Evolutionary conservation across 768 basidiomycete species (phyloP).

Genomic region (Pulveroboletus sp.): DNA sequence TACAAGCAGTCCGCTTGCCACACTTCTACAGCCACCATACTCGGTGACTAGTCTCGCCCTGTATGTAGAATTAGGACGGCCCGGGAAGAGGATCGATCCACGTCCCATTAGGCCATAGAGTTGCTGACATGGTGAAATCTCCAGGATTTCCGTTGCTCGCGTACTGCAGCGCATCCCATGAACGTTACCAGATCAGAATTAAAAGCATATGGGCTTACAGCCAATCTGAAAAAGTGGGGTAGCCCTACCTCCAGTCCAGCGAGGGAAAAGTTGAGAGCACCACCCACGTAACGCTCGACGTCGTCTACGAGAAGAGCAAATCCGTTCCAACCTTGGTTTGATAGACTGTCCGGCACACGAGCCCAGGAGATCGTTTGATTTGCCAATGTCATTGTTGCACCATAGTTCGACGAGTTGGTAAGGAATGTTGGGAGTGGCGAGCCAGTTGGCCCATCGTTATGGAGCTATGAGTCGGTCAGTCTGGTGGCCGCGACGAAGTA

Average conservation of each 20-base stretch:
- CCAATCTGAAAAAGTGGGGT: slow-evolving; percentile 76
- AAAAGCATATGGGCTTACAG: slow-evolving; percentile 42
- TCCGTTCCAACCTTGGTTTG: slow-evolving; percentile 56
- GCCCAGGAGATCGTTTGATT: slow-evolving; percentile 60
- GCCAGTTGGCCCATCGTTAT: slow-evolving; percentile 65
- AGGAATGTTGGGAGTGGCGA: slow-evolving; percentile 65
- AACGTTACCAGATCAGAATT: slow-evolving; percentile 1
- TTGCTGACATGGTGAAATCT: slow-evolving; percentile 79
- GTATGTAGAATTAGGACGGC: slow-evolving; percentile 36
- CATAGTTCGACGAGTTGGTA: slow-evolving; percentile 70
- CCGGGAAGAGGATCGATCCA: slow-evolving; percentile 73
- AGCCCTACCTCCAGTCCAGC: slow-evolving; percentile 52
- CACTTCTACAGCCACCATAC: too few relatives aligned
- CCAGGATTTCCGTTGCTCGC: slow-evolving; percentile 45
- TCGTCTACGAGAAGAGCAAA: slow-evolving; percentile 82
- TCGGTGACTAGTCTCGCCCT: too few relatives aligned
- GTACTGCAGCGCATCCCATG: slow-evolving; percentile 36
- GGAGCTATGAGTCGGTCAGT: slow-evolving; percentile 45
- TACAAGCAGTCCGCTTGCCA: too few relatives aligned
- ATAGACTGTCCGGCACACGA: slow-evolving; percentile 33
- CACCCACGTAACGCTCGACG: slow-evolving; percentile 72
- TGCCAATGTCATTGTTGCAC: slow-evolving; percentile 46
- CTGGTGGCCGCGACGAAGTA: background rate
- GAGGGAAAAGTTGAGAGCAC: slow-evolving; percentile 67
- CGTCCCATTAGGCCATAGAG: slow-evolving; percentile 73